Conservation (phyloP, 805 yeast species). For the Sugiyamaella boreocaroliniensis region DNA sequence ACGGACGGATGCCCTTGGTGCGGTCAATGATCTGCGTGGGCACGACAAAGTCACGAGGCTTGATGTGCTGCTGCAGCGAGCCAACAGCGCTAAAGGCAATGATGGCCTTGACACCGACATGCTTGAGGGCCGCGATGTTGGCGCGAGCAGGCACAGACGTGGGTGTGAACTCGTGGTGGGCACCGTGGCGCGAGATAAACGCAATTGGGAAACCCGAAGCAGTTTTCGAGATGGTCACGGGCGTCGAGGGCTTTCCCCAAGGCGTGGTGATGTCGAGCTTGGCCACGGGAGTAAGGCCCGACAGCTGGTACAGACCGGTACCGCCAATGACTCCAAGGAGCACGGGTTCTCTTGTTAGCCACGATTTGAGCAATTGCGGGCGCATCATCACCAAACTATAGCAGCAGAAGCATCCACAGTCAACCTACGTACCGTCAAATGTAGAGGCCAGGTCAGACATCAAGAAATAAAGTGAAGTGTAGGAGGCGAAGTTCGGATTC, state of each 20-base stretch:
- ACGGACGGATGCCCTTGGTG: conserved; percentile 88
- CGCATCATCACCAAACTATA: background rate
- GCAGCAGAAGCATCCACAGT: background rate
- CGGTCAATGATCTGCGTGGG: conserved; percentile 96
- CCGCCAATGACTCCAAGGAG: conserved; percentile 92
- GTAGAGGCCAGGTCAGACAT: conserved; percentile 20
- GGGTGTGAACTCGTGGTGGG: conserved; percentile 82
- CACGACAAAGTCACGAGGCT: conserved; percentile 92
- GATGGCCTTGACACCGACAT: conserved; percentile 77
- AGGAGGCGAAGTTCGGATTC: background rate
- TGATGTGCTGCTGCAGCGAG: conserved; percentile 78
- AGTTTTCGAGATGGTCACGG: conserved; percentile 84
- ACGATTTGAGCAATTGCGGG: background rate
- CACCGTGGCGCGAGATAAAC: conserved; percentile 91
- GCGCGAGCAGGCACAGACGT: conserved; percentile 89
- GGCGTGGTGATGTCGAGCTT: conserved; percentile 79
- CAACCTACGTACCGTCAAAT: conserved; percentile 18
- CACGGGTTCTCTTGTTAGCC: conserved; percentile 45
- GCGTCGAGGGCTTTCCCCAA: conserved; percentile 95
- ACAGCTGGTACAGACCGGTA: conserved; percentile 90
- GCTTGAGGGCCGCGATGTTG: conserved; percentile 91
- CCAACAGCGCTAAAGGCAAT: conserved; percentile 96
- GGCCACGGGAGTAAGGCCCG: conserved; percentile 79
- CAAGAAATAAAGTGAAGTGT: background rate
- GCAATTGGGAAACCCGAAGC: conserved; percentile 77